A percentile compares a stretch with the other conserved stretches of the same genome.
These are phyloP conservation scores for Fraxinus ornus DNA, from an alignment of 305 asterid genomes.

Conservation along the genomic window DNA sequence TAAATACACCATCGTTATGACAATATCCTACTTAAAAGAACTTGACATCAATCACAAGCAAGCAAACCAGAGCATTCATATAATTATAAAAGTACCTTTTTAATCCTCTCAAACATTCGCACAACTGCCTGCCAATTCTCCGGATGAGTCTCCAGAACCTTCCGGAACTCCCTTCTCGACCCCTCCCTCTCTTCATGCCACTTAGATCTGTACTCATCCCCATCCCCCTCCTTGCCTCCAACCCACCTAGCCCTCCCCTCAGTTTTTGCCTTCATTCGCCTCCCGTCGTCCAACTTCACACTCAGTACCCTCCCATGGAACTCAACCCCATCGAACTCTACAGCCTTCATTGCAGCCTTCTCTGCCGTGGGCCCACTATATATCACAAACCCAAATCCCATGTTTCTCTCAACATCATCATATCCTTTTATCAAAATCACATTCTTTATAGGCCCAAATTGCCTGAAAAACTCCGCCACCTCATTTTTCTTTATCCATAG, in stretches of 20 bases:
- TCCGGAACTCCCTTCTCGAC: constrained; percentile 49
- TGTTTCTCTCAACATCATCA: constrained; percentile 74
- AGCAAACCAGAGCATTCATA: background rate
- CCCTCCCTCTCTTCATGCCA: constrained; percentile 97
- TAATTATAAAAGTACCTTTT: constrained; percentile 58
- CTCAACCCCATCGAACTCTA: constrained; percentile 95
- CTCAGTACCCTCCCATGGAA: constrained; percentile 88
- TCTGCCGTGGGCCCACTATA: constrained; percentile 69
- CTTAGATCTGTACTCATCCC: constrained; percentile 53
- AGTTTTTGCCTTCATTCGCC: constrained; percentile 53
- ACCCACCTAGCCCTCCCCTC: constrained; percentile 75
- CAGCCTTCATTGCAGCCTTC: constrained; percentile 89
- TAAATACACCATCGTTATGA: background rate
- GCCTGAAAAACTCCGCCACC: constrained; percentile 79
- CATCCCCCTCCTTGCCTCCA: constrained; percentile 43
- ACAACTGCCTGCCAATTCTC: constrained; percentile 94
- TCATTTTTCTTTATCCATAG: constrained; percentile 76
- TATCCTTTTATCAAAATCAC: constrained; percentile 82
- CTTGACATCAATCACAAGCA: constrained; percentile 7
- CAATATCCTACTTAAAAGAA: background rate
- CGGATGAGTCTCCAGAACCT: constrained; percentile 61
- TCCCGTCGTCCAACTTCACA: constrained; percentile 88
- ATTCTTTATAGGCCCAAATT: constrained; percentile 79
- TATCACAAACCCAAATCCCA: constrained; percentile 93
- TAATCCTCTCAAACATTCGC: constrained; percentile 76